Percentiles rank a stretch among this genome's conserved stretches.
These are phyloP conservation scores for Cornus controversa DNA, from an alignment of 148 eudicot species.

Conservation along the genomic window DNA sequence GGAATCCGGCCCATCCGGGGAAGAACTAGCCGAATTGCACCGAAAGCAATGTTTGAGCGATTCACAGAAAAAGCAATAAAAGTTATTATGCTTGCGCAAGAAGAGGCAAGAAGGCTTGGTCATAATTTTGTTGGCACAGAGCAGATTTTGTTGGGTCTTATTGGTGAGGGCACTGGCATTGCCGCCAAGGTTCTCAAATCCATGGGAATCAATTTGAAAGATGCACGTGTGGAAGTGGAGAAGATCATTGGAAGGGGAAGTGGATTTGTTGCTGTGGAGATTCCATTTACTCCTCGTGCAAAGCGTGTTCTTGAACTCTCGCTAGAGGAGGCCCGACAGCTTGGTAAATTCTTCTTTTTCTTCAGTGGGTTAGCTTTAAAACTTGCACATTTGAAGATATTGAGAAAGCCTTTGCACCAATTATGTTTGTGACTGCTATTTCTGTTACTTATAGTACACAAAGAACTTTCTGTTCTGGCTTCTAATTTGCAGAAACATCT, in stretches of 20 bases:
- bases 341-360: conserved; percentile 42
- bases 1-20: conserved; percentile 45
- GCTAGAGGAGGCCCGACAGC: conserved; percentile 80
- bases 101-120: conserved; percentile 79
- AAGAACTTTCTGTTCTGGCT: neutral
- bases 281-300: conserved; percentile 90
- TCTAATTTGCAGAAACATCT: neutral
- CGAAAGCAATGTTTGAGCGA: conserved; percentile 82
- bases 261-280: conserved; percentile 79
- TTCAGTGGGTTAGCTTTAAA: neutral
- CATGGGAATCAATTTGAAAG: conserved; percentile 85
- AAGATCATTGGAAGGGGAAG: conserved; percentile 89
- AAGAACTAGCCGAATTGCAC: conserved; percentile 44
- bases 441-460: neutral
- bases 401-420: neutral
- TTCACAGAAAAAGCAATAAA: conserved; percentile 87
- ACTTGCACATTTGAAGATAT: neutral
- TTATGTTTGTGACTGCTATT: neutral
- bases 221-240: conserved; percentile 85
- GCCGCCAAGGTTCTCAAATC: conserved; percentile 92
- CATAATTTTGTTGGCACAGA: conserved; percentile 90
- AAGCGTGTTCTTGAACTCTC: conserved; percentile 81
- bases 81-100: conserved; percentile 85
- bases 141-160: conserved; percentile 81
- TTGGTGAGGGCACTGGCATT: conserved; percentile 88